phyloP scores from a whole-genome alignment of 805 yeast genomes.

The Komagataella ulmi region DNA sequence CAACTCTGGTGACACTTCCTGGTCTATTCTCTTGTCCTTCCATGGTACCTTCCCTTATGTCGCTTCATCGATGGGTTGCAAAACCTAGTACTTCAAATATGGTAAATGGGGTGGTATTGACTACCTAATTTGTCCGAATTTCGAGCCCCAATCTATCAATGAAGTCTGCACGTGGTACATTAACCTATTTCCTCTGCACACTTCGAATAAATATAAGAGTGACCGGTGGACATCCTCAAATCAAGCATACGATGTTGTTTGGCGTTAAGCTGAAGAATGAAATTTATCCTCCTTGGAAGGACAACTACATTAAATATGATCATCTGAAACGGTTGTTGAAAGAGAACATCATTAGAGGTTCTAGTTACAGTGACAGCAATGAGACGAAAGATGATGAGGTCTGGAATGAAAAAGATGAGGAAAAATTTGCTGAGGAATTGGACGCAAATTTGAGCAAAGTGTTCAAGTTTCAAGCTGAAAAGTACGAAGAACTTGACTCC shows the following conservation, averaged over 20 bases:
- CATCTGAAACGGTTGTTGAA: conserved; percentile 52
- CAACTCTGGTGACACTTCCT: too few relatives aligned
- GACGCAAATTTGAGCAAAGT: conserved; percentile 69
- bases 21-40: too few relatives aligned
- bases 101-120: neutral
- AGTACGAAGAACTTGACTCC: conserved; percentile 56
- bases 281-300: conserved; percentile 81
- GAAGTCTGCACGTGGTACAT: neutral
- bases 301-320: conserved; percentile 55
- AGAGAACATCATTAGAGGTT: conserved; percentile 40
- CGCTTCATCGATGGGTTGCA: neutral
- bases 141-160: neutral
- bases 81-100: neutral
- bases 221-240: neutral
- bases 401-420: conserved; percentile 68
- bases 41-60: too few relatives aligned
- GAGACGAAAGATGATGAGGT: conserved; percentile 10
- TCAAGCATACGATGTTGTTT: conserved; percentile 48
- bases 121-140: neutral
- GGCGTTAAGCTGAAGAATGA: conserved; percentile 76
- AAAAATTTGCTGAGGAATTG: conserved; percentile 48
- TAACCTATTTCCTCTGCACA: neutral
- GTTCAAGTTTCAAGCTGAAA: conserved; percentile 53
- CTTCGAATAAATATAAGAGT: neutral
- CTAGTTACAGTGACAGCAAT: conserved; percentile 6